These are phyloP conservation scores for Diaporthe australafricana DNA, from an alignment of 2,329 filamentous ascomycete species.

Conservation along the genomic window DNA sequence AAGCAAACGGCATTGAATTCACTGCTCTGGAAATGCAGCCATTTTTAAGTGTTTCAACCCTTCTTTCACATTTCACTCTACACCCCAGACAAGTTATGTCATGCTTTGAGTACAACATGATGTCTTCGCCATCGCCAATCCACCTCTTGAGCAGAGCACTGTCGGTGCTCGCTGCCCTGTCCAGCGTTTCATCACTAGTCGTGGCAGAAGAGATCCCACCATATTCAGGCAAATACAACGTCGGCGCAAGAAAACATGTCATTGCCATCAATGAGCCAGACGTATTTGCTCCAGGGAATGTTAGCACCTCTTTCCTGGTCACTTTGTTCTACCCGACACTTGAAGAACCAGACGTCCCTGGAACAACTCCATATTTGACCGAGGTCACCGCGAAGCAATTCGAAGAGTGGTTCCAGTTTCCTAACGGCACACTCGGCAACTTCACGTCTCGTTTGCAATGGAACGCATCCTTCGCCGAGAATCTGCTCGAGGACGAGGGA, in stretches of 20 bases:
- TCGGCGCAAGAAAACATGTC: neutral
- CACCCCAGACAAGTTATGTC: neutral
- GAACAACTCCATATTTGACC: slow-evolving; percentile 9
- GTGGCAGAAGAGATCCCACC: slow-evolving; percentile 5
- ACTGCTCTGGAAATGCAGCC: neutral
- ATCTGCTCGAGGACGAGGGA: neutral
- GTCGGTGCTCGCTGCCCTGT: neutral
- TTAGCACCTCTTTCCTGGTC: slow-evolving; percentile 13
- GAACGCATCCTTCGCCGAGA: slow-evolving; percentile 8
- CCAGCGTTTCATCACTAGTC: neutral
- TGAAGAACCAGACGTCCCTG: neutral
- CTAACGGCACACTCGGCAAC: neutral
- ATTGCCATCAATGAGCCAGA: neutral
- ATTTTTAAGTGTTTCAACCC: neutral
- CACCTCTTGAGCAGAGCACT: neutral
- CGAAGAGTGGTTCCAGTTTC: neutral
- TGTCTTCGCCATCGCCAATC: neutral
- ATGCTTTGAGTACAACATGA: neutral
- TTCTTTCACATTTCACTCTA: too few relatives aligned
- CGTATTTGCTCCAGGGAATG: slow-evolving; percentile 7
- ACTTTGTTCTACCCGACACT: slow-evolving; percentile 21
- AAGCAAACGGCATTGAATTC: neutral
- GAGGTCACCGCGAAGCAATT: neutral
- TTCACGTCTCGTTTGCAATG: slow-evolving; percentile 10
- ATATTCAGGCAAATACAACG: slow-evolving; percentile 27